These are phyloP conservation scores for Ogataea neopini DNA, from an alignment of 805 yeast species.

Conservation along the genomic window DNA sequence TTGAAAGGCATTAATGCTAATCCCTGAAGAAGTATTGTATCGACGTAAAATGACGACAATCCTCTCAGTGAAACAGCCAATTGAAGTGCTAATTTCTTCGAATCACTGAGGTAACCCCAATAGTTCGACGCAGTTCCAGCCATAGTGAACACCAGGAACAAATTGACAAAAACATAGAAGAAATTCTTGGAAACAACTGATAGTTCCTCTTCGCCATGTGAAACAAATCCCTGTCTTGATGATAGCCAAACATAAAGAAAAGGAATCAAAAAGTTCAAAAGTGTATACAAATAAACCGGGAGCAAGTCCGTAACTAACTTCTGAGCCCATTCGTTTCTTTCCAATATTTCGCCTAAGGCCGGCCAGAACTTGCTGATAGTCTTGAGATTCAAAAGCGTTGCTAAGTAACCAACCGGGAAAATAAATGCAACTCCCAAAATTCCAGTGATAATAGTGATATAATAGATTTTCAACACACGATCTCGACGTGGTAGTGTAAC, in stretches of 20 bases:
- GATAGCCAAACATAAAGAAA: slow-evolving; percentile 84
- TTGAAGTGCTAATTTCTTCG: slow-evolving; percentile 84
- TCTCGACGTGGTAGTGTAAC: slow-evolving; percentile 77
- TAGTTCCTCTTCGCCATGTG: slow-evolving; percentile 90
- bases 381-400: slow-evolving; percentile 76
- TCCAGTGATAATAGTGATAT: slow-evolving; percentile 67
- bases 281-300: slow-evolving; percentile 88
- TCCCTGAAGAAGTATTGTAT: slow-evolving; percentile 78
- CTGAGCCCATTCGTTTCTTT: slow-evolving; percentile 68
- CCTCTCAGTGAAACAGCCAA: slow-evolving; percentile 80
- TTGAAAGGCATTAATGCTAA: slow-evolving; percentile 90
- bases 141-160: slow-evolving; percentile 90
- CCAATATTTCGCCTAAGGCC: slow-evolving; percentile 64
- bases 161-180: slow-evolving; percentile 89
- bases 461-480: slow-evolving; percentile 61
- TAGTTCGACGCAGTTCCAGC: slow-evolving; percentile 88
- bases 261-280: slow-evolving; percentile 81
- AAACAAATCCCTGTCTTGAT: slow-evolving; percentile 81
- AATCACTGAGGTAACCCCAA: slow-evolving; percentile 81
- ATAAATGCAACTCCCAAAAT: slow-evolving; percentile 70
- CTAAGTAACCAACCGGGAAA: slow-evolving; percentile 81
- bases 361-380: slow-evolving; percentile 85
- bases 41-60: slow-evolving; percentile 86
- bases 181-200: slow-evolving; percentile 90
- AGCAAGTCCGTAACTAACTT: slow-evolving; percentile 82